phyloP scores from a whole-genome alignment of 1,284 basidiomycete species.

The Gomphus sp. region DNA sequence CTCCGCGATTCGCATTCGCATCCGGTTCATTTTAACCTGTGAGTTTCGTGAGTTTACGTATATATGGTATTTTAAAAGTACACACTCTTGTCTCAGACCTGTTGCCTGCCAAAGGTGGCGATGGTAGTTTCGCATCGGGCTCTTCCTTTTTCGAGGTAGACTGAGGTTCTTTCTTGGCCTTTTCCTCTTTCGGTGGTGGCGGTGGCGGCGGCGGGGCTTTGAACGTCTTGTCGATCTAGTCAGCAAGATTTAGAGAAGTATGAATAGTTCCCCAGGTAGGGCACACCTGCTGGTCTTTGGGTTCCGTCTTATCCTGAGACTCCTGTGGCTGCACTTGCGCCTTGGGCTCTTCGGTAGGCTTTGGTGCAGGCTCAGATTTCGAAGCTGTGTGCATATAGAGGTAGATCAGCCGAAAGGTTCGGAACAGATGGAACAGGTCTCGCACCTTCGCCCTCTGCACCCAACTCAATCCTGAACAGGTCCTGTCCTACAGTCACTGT shows the following conservation, averaged over 20 bases:
- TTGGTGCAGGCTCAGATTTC: slow-evolving; percentile 11
- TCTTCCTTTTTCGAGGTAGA: slow-evolving; percentile 24
- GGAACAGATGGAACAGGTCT: slow-evolving; percentile 13
- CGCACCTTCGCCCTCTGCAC: slow-evolving; percentile 52
- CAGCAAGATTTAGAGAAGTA: not conserved
- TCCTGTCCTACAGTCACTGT: slow-evolving; percentile 95
- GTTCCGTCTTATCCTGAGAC: slow-evolving; percentile 34
- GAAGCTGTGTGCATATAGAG: not conserved
- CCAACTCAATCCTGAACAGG: slow-evolving; percentile 85
- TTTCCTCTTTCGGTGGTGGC: slow-evolving; percentile 25
- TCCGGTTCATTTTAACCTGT: slow-evolving; percentile 96
- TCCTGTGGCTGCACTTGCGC: slow-evolving; percentile 31
- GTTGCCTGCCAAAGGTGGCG: slow-evolving; percentile 37
- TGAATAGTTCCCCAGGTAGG: not conserved
- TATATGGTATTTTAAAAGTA: slow-evolving; percentile 10
- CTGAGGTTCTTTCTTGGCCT: slow-evolving; percentile 34
- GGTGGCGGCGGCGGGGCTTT: slow-evolving; percentile 31
- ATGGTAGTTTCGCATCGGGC: slow-evolving; percentile 15
- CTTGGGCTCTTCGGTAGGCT: slow-evolving; percentile 26
- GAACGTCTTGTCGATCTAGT: slow-evolving; percentile 30
- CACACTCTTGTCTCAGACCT: slow-evolving; percentile 81
- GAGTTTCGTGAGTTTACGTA: not conserved
- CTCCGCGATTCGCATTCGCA: slow-evolving; percentile 95
- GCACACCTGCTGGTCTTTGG: slow-evolving; percentile 35
- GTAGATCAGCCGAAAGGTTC: slow-evolving; percentile 16